Conservation (phyloP, 257 asterid genomes). For the Haberlea rhodopensis region DNA sequence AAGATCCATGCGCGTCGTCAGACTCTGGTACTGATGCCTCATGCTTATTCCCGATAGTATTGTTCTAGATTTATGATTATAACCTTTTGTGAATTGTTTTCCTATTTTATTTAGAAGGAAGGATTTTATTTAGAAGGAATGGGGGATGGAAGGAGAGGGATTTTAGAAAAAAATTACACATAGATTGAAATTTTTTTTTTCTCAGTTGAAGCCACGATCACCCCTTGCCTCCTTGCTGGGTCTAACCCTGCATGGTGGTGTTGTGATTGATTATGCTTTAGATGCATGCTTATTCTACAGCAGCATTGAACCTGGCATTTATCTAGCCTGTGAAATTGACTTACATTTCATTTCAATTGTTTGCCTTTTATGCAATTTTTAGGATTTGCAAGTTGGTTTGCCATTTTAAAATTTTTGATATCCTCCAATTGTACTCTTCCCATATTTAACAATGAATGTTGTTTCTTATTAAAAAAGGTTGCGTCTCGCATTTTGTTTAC, state of each 20-base stretch:
- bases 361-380: not conserved
- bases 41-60: too few relatives aligned
- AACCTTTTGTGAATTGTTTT: too few relatives aligned
- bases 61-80: not conserved
- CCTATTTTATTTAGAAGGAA: too few relatives aligned
- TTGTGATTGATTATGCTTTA: not conserved
- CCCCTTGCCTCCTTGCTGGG: not conserved
- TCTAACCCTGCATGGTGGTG: not conserved
- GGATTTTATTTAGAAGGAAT: too few relatives aligned
- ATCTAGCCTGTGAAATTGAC: not conserved
- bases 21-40: conserved; percentile 47
- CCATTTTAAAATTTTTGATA: not conserved
- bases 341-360: not conserved
- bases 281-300: not conserved
- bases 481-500: not conserved
- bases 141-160: not conserved
- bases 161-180: too few relatives aligned
- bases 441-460: not conserved
- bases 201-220: not conserved
- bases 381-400: not conserved
- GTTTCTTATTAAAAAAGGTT: too few relatives aligned
- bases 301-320: not conserved
- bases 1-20: conserved; percentile 63
- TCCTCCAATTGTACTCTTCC: not conserved
- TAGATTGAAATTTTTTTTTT: not conserved